Percentiles rank a stretch among this genome's conserved stretches.
Evolutionary conservation across 116 monocot genomes (phyloP).

Genomic region (Posidonia oceanica): DNA sequence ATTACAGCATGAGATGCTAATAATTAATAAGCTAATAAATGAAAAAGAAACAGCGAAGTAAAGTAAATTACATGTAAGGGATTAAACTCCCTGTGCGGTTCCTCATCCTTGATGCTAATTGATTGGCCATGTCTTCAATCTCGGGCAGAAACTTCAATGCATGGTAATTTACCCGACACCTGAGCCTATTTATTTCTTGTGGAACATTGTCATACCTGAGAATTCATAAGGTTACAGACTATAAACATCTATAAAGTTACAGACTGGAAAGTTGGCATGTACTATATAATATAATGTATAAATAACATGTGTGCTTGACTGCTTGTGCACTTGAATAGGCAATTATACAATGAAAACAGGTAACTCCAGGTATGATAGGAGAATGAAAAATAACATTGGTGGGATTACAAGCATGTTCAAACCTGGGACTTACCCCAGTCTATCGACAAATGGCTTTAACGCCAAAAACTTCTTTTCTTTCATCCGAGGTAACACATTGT

Average conservation of each 20-base stretch:
- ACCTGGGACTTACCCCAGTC: slow-evolving; percentile 61
- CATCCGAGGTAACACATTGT: slow-evolving; percentile 90
- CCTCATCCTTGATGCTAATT: slow-evolving; percentile 81
- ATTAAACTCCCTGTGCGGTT: slow-evolving; percentile 73
- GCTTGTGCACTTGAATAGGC: no score
- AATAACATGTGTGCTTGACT: background rate
- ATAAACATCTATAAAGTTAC: background rate
- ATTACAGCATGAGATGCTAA: background rate
- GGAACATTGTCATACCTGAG: slow-evolving; percentile 95
- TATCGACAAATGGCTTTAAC: slow-evolving; percentile 94
- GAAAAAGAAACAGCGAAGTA: background rate
- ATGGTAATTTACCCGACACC: slow-evolving; percentile 97
- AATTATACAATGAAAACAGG: no score
- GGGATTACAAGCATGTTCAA: background rate
- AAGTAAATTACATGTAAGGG: slow-evolving; percentile 71
- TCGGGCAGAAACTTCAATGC: slow-evolving; percentile 93
- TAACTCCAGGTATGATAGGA: background rate
- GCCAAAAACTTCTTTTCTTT: slow-evolving; percentile 98
- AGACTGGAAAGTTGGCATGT: background rate
- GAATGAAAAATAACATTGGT: background rate
- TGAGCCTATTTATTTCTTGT: slow-evolving; percentile 82
- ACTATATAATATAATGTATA: background rate
- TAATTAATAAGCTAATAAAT: background rate
- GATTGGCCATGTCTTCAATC: slow-evolving; percentile 90
- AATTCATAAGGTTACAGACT: background rate